Evolutionary conservation across 2,329 filamentous ascomycete species (phyloP).

Genomic region (Fusarium robinianum): DNA sequence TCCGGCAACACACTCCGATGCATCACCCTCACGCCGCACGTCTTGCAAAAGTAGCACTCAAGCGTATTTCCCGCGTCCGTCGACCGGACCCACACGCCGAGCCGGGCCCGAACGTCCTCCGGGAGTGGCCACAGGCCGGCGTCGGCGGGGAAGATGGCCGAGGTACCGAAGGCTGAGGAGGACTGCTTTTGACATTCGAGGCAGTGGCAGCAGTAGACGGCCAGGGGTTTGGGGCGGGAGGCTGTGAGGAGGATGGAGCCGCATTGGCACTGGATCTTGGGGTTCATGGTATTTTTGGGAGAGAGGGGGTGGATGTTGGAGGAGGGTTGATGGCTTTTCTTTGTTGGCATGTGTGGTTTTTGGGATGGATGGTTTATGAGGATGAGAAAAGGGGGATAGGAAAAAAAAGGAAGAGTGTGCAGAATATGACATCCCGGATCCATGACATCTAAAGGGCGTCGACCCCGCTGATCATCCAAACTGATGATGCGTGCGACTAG

Average conservation of each 20-base stretch:
- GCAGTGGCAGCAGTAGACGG: constrained; percentile 53
- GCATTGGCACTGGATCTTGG: constrained; percentile 46
- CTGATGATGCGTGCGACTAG: too few species aligned
- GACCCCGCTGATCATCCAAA: too few species aligned
- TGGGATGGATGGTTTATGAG: too few species aligned
- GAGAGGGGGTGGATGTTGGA: too few species aligned
- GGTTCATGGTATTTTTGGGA: constrained; percentile 34
- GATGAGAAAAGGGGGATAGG: too few species aligned
- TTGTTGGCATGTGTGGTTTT: too few species aligned
- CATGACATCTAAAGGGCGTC: too few species aligned
- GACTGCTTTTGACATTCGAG: constrained; percentile 52
- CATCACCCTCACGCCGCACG: constrained; percentile 53
- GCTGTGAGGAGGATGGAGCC: constrained; percentile 44
- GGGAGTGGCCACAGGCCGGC: constrained; percentile 49
- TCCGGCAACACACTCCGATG: constrained; percentile 48
- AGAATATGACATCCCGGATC: too few species aligned
- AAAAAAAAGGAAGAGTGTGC: too few species aligned
- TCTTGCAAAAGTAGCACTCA: constrained; percentile 50
- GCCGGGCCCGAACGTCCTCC: constrained; percentile 36
- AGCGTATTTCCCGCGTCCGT: constrained; percentile 48
- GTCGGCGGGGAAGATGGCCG: constrained; percentile 48
- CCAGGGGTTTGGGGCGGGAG: constrained; percentile 41
- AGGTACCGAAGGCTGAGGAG: constrained; percentile 51
- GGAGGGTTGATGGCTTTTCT: too few species aligned
- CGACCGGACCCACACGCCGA: constrained; percentile 45